phyloP scores from a whole-genome alignment of 2,329 filamentous ascomycete species.

The Cordyceps cicadae region DNA sequence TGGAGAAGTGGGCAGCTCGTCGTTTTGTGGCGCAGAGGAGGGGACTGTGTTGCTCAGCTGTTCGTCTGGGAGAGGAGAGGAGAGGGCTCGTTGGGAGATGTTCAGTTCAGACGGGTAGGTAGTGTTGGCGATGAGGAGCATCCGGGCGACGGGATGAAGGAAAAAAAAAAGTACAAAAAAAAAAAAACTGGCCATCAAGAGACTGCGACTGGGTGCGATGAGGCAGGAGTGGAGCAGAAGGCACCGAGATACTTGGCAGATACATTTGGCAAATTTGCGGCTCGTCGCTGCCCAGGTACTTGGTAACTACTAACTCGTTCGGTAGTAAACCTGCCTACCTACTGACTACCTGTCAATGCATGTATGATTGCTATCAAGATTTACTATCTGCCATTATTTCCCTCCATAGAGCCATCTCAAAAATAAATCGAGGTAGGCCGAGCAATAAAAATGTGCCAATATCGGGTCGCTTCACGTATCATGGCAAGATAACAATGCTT shows the following conservation, averaged over 20 bases:
- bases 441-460: background rate
- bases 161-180: background rate
- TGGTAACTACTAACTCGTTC: too few species aligned
- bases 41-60: background rate
- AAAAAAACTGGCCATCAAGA: constrained; percentile 4
- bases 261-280: background rate
- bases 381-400: background rate
- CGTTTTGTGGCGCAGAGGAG: background rate
- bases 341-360: too few species aligned
- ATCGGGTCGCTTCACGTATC: background rate
- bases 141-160: background rate
- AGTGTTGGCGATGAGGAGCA: background rate
- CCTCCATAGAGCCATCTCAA: background rate
- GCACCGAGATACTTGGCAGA: background rate
- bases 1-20: constrained; percentile 1
- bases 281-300: background rate
- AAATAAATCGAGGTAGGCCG: too few species aligned
- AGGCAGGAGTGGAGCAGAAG: background rate
- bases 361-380: background rate
- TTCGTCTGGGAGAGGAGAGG: background rate
- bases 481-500: background rate
- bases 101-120: background rate
- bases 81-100: background rate
- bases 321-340: too few species aligned
- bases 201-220: background rate